Conservation (phyloP, 2,329 filamentous ascomycete species). For the Colletotrichum sp. region DNA sequence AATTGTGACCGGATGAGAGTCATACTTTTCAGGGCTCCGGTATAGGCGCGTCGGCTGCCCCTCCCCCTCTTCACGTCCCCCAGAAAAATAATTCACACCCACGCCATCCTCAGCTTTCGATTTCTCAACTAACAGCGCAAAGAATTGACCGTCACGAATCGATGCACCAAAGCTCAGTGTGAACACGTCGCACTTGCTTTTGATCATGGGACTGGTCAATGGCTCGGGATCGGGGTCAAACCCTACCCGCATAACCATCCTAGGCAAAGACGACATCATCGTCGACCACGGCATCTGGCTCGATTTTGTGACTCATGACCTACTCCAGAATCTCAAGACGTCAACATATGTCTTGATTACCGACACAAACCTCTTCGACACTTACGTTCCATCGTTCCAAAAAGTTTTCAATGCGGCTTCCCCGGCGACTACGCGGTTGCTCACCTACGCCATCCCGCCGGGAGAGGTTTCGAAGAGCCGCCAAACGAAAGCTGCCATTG, state of each 20-base stretch:
- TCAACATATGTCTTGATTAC: conserved; percentile 97
- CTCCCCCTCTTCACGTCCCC: not conserved
- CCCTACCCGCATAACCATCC: conserved; percentile 74
- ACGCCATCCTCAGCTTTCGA: not conserved
- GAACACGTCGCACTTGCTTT: not conserved
- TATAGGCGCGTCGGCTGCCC: not conserved
- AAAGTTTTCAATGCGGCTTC: conserved; percentile 35
- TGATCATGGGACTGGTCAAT: conserved; percentile 20
- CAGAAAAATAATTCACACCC: not conserved
- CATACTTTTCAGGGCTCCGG: not conserved
- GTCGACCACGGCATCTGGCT: conserved; percentile 92
- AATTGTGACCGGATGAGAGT: not conserved
- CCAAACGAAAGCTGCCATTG: conserved; percentile 92
- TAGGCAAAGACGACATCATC: conserved; percentile 89
- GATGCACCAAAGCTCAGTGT: not conserved
- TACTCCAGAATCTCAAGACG: conserved; percentile 77
- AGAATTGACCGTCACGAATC: not conserved
- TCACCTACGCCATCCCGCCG: conserved; percentile 86
- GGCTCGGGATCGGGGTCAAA: conserved; percentile 24
- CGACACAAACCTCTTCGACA: conserved; percentile 85
- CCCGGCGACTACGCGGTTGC: conserved; percentile 65
- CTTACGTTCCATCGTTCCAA: conserved; percentile 82
- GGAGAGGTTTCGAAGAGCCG: conserved; percentile 94
- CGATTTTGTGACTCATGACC: conserved; percentile 79
- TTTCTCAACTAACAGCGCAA: not conserved